Conservation (phyloP, 345 rosid genomes). For the Citrus maxima region DNA sequence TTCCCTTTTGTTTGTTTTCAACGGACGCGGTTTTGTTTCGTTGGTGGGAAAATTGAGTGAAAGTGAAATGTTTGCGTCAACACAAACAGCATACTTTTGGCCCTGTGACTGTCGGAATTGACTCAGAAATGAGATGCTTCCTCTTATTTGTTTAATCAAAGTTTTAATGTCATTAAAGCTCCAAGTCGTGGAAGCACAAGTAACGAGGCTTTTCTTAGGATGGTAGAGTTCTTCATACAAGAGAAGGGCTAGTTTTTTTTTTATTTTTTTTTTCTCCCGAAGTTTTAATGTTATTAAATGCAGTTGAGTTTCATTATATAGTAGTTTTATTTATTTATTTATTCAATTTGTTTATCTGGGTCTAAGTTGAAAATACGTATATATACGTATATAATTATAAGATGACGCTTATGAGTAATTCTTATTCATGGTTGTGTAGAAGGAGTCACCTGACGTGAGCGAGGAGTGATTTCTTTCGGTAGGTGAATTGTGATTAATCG, state of each 20-base stretch:
- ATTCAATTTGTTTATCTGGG: background rate
- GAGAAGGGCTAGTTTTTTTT: too few species aligned
- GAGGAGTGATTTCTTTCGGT: background rate
- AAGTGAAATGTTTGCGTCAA: background rate
- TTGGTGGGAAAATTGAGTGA: background rate
- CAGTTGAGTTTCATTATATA: background rate
- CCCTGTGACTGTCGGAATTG: too few species aligned
- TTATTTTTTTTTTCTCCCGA: too few species aligned
- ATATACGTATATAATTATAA: too few species aligned
- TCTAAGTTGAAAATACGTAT: background rate
- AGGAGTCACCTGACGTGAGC: too few species aligned
- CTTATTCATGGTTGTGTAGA: too few species aligned
- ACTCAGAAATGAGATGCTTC: background rate
- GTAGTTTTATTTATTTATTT: background rate
- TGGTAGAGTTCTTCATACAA: background rate
- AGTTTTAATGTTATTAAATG: background rate
- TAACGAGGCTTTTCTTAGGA: background rate
- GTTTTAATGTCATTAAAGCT: background rate
- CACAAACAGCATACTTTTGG: background rate
- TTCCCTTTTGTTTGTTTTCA: background rate
- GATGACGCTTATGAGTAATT: too few species aligned
- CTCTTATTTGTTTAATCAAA: background rate
- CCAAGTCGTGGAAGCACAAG: background rate
- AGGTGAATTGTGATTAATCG: background rate
- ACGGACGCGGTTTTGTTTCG: background rate